Evolutionary conservation across 2,329 filamentous ascomycete species (phyloP), one percentile per base, ranked within the genome.

Genomic region (Scleromitrula shiraiana): DNA sequence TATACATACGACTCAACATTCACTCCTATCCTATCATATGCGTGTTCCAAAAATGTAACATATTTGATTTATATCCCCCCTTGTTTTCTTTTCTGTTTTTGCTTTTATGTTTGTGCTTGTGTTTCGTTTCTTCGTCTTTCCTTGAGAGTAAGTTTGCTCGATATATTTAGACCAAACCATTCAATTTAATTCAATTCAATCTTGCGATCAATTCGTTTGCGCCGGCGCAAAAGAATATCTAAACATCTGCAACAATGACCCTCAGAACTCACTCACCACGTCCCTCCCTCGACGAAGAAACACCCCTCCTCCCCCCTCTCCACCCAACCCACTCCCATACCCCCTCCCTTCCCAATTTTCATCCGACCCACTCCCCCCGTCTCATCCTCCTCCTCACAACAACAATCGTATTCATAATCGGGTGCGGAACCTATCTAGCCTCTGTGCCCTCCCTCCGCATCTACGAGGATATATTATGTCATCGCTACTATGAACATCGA

Each of bases 381-480:
- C 56, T 59, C 32, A 62, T 68, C 17, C 57, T 64, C 12, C 53
- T 57, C 41, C 52, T 70, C 15, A 49, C 67, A 8, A 60, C 62
- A 12, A 38, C 55, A 17, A 54, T 65, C 3, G 52, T 67, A 9
- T 61, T 69, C 35, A 23, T 66, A 12, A 51, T 58, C 2, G 53
- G 58, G 2, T 55, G 58, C 26, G 56, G 62, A 2, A 57, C 55
- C n/a, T 60, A 57, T 2, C 58, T 70, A 22, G 59, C 58, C 46
- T 53, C 49, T 7, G 62, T 70, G 22, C 63, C 67, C 14, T 52
- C 55, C 33, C 61, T 65, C 6, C 61, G 67, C 36, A 58, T 67
- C 23, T 63, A 62, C 33, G 68, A 70, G 50, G 65, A 69, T 53
- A 64, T 68, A 27, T 53, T 69, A 17, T 70, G 68, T 53, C 66